phyloP scores from a whole-genome alignment of 106 monocot genomes.

The Cymbidium sinense region DNA sequence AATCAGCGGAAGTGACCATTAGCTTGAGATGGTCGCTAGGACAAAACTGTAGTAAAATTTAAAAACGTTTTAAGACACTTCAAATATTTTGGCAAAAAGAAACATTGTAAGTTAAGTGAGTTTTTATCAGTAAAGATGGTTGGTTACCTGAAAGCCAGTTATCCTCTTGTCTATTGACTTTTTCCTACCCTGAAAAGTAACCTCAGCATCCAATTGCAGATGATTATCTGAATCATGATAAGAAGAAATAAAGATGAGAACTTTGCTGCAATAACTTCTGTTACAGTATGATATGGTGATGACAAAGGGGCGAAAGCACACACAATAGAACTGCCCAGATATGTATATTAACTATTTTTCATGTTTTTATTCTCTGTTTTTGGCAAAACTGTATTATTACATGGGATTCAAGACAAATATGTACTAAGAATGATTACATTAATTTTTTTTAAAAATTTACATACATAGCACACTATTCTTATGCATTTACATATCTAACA shows the following conservation, averaged over 20 bases:
- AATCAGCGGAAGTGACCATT: slow-evolving; percentile 71
- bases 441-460: too few relatives aligned
- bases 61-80: neutral
- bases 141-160: slow-evolving; percentile 76
- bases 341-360: too few relatives aligned
- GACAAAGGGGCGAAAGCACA: too few relatives aligned
- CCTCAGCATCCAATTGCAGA: slow-evolving; percentile 38
- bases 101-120: neutral
- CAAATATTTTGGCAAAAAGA: neutral
- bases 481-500: too few relatives aligned
- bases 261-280: neutral
- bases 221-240: slow-evolving; percentile 43
- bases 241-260: neutral
- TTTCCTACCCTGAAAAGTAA: slow-evolving; percentile 56
- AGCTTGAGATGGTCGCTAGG: slow-evolving; percentile 41
- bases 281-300: neutral
- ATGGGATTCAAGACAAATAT: neutral
- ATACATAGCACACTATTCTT: too few relatives aligned
- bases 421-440: neutral
- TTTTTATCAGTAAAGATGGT: neutral
- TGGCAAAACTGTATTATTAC: neutral
- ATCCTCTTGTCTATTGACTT: slow-evolving; percentile 65
- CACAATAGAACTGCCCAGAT: too few relatives aligned
- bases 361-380: too few relatives aligned
- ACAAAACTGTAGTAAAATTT: slow-evolving; percentile 44